A percentile compares a stretch with the other conserved stretches of the same genome.
These are phyloP conservation scores for Suillus tomentosus DNA, from an alignment of 768 basidiomycete species.

Conservation along the genomic window DNA sequence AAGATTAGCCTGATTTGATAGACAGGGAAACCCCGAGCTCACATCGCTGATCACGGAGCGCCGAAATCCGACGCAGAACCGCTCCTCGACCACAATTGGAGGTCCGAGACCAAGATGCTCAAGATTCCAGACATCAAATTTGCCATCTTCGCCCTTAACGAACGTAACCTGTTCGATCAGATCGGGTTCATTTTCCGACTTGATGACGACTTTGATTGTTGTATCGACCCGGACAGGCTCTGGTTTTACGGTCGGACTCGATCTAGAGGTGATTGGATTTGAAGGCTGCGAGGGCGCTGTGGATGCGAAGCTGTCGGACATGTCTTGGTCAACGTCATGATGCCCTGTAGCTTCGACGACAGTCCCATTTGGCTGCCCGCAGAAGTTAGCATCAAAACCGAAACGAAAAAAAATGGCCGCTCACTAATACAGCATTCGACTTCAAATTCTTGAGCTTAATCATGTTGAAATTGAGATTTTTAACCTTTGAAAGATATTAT, in stretches of 20 bases:
- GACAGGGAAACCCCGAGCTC: background rate
- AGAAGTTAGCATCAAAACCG: background rate
- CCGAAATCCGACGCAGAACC: constrained; percentile 15
- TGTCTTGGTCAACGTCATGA: background rate
- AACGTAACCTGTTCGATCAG: background rate
- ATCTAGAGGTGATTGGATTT: background rate
- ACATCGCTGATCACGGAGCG: constrained; percentile 22
- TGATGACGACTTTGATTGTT: constrained; percentile 10
- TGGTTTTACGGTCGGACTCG: background rate
- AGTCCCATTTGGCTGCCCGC: background rate
- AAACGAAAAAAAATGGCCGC: background rate
- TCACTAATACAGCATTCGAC: background rate
- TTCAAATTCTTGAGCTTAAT: background rate
- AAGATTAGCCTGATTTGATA: background rate
- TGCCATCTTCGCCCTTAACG: constrained; percentile 15
- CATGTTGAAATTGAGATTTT: background rate
- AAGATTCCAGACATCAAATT: constrained; percentile 15
- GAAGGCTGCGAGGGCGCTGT: background rate
- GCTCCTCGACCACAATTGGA: constrained; percentile 12
- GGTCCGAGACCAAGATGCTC: constrained; percentile 16
- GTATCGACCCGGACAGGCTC: constrained; percentile 4
- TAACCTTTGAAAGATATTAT: background rate
- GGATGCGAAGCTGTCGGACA: background rate
- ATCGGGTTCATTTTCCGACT: constrained; percentile 13
- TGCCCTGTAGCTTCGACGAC: background rate